Percentiles rank a stretch among this genome's conserved stretches.
These are phyloP conservation scores for Coprinellus micaceus DNA, from an alignment of 768 basidiomycete species.

Conservation along the genomic window DNA sequence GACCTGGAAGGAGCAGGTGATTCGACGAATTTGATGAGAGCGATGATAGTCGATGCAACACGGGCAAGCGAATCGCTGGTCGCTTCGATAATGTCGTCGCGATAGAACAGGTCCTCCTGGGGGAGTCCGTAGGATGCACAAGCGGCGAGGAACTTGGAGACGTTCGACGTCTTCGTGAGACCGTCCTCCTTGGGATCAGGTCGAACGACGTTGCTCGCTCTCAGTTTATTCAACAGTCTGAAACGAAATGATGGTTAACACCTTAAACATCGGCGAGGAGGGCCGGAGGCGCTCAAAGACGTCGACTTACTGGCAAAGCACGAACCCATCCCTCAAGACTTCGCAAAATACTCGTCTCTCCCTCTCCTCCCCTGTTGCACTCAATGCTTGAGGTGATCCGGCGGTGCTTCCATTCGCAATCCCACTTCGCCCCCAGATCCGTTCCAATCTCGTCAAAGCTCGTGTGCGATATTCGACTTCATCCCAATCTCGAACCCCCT, in stretches of 20 bases:
- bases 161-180: constrained; percentile 61
- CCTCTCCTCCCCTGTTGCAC: constrained; percentile 64
- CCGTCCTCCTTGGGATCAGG: constrained; percentile 68
- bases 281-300: constrained; percentile 9
- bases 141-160: constrained; percentile 74
- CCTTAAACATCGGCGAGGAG: neutral
- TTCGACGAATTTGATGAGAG: constrained; percentile 62
- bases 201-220: constrained; percentile 54
- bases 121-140: constrained; percentile 65
- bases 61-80: constrained; percentile 60
- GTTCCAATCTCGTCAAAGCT: constrained; percentile 62
- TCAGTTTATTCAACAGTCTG: constrained; percentile 79
- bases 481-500: constrained; percentile 59
- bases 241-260: constrained; percentile 7
- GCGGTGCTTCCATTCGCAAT: constrained; percentile 21
- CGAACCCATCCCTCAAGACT: constrained; percentile 76
- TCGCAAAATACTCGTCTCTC: constrained; percentile 73
- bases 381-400: constrained; percentile 24
- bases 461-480: constrained; percentile 69
- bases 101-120: constrained; percentile 60
- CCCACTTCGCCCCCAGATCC: constrained; percentile 55
- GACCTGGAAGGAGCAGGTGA: constrained; percentile 42
- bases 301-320: constrained; percentile 81
- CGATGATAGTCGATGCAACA: constrained; percentile 71
- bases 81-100: constrained; percentile 63